These are phyloP conservation scores for Alternaria sp. DNA, from an alignment of 2,329 filamentous ascomycete species.

Conservation along the genomic window DNA sequence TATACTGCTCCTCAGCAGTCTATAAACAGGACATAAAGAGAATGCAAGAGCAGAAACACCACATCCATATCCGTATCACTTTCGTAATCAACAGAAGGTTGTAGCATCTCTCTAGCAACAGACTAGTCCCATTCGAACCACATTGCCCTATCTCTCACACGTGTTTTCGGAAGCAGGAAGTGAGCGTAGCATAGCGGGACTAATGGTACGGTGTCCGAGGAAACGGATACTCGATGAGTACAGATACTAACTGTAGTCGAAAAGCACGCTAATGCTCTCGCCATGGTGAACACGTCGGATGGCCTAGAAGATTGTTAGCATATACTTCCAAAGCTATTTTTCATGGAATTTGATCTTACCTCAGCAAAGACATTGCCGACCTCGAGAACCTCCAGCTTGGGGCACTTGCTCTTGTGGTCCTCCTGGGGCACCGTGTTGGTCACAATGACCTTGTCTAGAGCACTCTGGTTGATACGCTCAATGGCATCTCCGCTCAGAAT, in stretches of 20 bases:
- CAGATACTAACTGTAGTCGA: conserved; percentile 74
- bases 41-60: neutral
- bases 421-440: conserved; percentile 94
- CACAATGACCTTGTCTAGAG: conserved; percentile 90
- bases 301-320: conserved; percentile 58
- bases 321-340: conserved; percentile 26
- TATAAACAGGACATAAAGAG: conserved; percentile 8
- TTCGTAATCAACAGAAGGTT: neutral
- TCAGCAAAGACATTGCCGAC: conserved; percentile 90
- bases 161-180: neutral
- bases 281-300: conserved; percentile 97
- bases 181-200: neutral
- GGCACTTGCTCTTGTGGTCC: conserved; percentile 78
- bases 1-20: conserved; percentile 33
- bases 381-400: conserved; percentile 91
- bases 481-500: conserved; percentile 96
- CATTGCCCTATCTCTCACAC: neutral
- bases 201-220: neutral
- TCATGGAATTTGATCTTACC: conserved; percentile 55
- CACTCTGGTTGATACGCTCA: conserved; percentile 89
- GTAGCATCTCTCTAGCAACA: neutral
- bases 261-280: conserved; percentile 95
- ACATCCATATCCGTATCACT: neutral
- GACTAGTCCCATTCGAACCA: neutral
- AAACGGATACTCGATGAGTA: conserved; percentile 9